Percentiles rank a stretch among this genome's conserved stretches.
These are phyloP conservation scores for Salpingoeca rosetta DNA, from an alignment of 78 protist genomes.

Conservation along the genomic window DNA sequence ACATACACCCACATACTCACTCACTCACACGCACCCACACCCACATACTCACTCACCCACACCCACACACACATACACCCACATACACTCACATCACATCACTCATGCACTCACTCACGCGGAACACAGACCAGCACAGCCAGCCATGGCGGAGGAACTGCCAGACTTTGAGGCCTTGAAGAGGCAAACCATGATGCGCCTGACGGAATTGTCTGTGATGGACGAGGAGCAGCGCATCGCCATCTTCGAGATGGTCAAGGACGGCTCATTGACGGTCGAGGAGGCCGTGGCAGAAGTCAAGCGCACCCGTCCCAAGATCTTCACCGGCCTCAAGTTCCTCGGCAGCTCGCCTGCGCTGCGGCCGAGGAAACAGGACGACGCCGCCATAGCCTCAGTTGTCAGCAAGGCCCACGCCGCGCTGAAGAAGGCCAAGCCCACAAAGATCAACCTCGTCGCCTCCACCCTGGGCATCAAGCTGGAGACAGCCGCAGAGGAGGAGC, in stretches of 20 bases:
- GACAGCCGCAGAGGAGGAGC: background rate
- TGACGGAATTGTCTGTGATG: background rate
- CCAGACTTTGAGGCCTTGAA: background rate
- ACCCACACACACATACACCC: too few species aligned
- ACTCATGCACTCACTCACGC: too few species aligned
- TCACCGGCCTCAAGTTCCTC: background rate
- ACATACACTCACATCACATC: too few species aligned
- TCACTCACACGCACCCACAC: too few species aligned
- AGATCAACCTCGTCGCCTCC: background rate
- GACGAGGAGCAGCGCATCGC: background rate
- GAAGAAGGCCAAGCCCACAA: background rate
- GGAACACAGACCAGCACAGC: too few species aligned
- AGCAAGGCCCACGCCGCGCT: background rate
- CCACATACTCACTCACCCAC: too few species aligned
- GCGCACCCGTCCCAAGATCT: background rate
- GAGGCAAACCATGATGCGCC: background rate
- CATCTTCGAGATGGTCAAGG: background rate
- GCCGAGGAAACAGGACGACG: background rate
- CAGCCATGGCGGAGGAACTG: background rate
- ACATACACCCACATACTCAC: too few species aligned
- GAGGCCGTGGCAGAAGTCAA: background rate
- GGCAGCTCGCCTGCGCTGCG: background rate
- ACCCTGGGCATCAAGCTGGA: background rate
- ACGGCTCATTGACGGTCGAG: background rate
- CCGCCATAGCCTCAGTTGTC: background rate